Evolutionary conservation across 805 yeast genomes (phyloP).

Genomic region (Kodamaea hsintzibuensis): DNA sequence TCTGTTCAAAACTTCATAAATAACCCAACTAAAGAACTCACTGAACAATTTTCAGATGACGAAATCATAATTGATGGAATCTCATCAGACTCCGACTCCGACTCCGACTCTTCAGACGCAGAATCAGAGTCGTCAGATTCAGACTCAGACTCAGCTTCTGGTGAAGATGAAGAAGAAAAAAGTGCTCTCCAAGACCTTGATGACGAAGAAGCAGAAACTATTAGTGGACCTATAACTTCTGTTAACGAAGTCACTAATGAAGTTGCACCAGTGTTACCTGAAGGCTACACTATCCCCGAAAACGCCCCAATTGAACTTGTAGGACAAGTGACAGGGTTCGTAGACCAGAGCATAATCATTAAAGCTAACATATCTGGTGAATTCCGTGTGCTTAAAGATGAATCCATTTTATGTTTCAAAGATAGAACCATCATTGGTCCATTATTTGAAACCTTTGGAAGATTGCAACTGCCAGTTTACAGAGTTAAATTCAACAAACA

Average conservation of each 20-base stretch:
- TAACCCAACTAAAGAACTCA: conserved; percentile 6
- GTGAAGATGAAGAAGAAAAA: conserved; percentile 20
- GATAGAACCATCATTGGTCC: conserved; percentile 73
- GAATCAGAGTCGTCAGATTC: conserved; percentile 21
- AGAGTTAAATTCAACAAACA: conserved; percentile 63
- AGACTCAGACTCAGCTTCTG: conserved; percentile 11
- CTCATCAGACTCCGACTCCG: conserved; percentile 16
- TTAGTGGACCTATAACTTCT: conserved; percentile 69
- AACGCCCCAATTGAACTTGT: conserved; percentile 66
- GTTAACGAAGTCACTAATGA: conserved; percentile 76
- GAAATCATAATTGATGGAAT: conserved; percentile 15
- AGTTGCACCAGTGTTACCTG: conserved; percentile 65
- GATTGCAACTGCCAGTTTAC: conserved; percentile 77
- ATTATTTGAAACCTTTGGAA: conserved; percentile 87
- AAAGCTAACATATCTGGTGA: conserved; percentile 81
- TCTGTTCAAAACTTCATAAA: conserved; percentile 9
- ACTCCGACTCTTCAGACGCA: conserved; percentile 18
- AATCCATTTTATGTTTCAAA: conserved; percentile 74
- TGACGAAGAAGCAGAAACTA: conserved; percentile 47
- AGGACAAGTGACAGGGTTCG: conserved; percentile 68
- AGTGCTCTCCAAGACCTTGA: conserved; percentile 17
- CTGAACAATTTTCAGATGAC: conserved; percentile 15
- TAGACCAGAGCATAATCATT: conserved; percentile 71
- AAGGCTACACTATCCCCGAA: conserved; percentile 58
- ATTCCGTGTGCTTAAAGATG: conserved; percentile 76